Base-by-base conservation (phyloP, 805 yeast genomes). In the Pichia ethanolica region DNA sequence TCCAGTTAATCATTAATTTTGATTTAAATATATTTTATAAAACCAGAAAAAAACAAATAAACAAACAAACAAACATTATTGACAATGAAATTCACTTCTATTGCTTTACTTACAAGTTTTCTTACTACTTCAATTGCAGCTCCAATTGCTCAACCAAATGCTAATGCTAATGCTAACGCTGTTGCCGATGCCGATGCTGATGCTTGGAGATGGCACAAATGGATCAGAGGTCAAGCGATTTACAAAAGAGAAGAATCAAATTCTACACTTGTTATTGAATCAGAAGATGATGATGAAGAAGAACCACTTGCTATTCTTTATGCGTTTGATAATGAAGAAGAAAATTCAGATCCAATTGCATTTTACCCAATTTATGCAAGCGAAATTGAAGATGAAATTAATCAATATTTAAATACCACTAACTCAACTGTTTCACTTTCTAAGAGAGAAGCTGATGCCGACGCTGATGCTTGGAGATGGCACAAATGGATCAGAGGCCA, bases 101-200 rank as follows among this genome's bases (percentile, higher is more conserved):
- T 35, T 28, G 32, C 32, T 38, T 42, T 49, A 42, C 13, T 49
- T 25, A 42, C 49, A 12, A 9, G 36, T 8, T 9, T 41, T n/a
- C 36, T 49, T 39, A 41, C 52, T 32, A 26, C 42, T 25, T 14
- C 47, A 10, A 39, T 42, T 32, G 44, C 49, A 2, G 47, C 49
- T 7, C 52, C 52, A 30, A 35, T 49, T 35, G 49, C 51, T 25
- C 44, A 44, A 35, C 45, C 49, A 20, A 20, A 20, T 20, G 20
- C 20, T 20, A 20, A 20, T 20, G 20, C 20, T 20, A 20, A 20
- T 20, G 20, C 20, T 20, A 20, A 20, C 20, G 20, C 20, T 20
- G 20, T 20, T 20, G 20, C 20, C 20, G 20, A 20, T 20, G 20
- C 20, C 3, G 20, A 20, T 20, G 20, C 20, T 20, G 20, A 20